A percentile compares a stretch with the other conserved stretches of the same genome.
Conservation (phyloP, 2,329 filamentous ascomycete species). For the Talaromyces atroroseus region DNA sequence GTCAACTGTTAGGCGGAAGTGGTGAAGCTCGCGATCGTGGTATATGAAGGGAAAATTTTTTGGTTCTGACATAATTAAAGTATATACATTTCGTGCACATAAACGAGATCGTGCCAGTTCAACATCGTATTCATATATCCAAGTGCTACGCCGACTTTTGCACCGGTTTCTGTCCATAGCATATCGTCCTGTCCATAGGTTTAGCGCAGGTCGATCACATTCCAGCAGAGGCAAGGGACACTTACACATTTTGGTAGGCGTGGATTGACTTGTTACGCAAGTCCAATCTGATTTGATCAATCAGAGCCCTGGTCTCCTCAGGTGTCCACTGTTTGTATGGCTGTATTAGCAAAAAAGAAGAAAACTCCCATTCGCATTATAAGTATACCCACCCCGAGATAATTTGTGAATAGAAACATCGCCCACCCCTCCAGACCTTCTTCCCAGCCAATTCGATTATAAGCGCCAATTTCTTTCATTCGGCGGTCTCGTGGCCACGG, state of each 20-base stretch:
- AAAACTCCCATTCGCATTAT: not conserved
- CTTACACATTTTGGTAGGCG: slow-evolving; percentile 1
- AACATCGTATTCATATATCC: not conserved
- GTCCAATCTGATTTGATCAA: not conserved
- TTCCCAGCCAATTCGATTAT: slow-evolving; percentile 4
- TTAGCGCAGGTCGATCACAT: not conserved
- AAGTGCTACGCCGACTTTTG: not conserved
- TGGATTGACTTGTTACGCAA: slow-evolving; percentile 2
- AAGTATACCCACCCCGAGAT: not conserved
- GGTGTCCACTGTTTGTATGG: not conserved
- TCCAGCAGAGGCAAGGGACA: not conserved
- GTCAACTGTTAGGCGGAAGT: too few species aligned
- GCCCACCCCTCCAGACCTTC: slow-evolving; percentile 3
- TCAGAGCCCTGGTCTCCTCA: not conserved
- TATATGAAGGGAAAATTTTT: too few species aligned
- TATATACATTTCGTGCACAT: not conserved
- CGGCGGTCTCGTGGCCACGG: not conserved
- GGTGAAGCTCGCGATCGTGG: too few species aligned
- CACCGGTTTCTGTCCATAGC: slow-evolving; percentile 2
- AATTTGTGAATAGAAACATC: slow-evolving; percentile 6
- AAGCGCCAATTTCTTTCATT: not conserved
- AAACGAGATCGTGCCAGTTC: not conserved
- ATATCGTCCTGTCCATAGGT: not conserved
- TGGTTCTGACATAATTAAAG: too few species aligned
- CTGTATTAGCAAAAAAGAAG: not conserved